A percentile compares a stretch with the other conserved stretches of the same genome.
These are phyloP conservation scores for Dunaliella salina DNA, from an alignment of 163 green algal species.

Conservation along the genomic window DNA sequence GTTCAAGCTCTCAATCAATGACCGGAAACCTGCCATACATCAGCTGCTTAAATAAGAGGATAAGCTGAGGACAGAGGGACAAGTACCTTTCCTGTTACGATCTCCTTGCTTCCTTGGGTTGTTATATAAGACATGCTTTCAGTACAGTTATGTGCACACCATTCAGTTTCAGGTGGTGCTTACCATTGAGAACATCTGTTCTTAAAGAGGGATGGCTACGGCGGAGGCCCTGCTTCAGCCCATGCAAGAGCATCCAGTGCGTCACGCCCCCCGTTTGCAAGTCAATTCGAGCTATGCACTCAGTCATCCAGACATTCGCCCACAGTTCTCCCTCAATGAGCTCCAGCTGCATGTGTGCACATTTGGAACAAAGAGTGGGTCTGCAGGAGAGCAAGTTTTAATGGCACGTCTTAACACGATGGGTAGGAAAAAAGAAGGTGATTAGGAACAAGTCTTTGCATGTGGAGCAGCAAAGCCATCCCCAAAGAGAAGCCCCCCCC, in stretches of 20 bases:
- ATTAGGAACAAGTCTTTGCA: too few relatives aligned
- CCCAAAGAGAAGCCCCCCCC: too few relatives aligned
- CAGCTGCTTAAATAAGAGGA: not conserved
- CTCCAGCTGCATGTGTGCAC: conserved; percentile 62
- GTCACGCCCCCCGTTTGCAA: conserved; percentile 51
- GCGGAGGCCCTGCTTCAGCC: conserved; percentile 33
- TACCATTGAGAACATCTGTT: conserved; percentile 86
- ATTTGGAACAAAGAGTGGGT: too few relatives aligned
- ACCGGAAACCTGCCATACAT: not conserved
- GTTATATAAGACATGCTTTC: not conserved
- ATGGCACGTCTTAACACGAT: too few relatives aligned
- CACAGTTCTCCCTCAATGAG: conserved; percentile 70
- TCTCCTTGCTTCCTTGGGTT: too few relatives aligned
- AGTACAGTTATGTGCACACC: not conserved
- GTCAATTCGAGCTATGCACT: conserved; percentile 82
- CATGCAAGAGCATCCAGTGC: conserved; percentile 66
- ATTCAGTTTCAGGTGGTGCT: not conserved
- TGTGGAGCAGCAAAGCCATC: too few relatives aligned
- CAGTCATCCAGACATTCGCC: conserved; percentile 81
- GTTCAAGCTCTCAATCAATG: not conserved
- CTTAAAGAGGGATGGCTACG: conserved; percentile 13
- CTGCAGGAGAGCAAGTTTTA: not conserved
- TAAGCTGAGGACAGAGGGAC: not conserved
- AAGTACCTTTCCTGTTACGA: too few relatives aligned
- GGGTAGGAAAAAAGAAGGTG: too few relatives aligned